Evolutionary conservation across 2,329 filamentous ascomycete genomes (phyloP), one percentile per base, ranked within the genome.

Genomic region (Ophiognomonia clavigignenti-juglandacearum): DNA sequence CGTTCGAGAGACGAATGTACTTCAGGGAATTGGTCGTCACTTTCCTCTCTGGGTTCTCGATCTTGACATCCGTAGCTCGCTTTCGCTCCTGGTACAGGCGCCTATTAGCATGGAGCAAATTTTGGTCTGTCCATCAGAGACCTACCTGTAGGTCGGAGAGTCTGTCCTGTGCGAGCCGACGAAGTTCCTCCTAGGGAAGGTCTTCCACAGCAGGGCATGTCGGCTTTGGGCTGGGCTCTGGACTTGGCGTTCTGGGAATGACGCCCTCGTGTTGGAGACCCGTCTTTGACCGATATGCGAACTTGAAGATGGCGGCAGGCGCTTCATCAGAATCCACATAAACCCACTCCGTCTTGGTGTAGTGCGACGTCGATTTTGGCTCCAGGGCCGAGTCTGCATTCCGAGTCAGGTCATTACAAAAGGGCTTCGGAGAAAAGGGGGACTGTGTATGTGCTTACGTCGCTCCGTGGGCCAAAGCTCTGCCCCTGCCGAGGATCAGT

Each of bases 221-320:
- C 24, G 10, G 24, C 24, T 26, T 10, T 10, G 24, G 24, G 10
- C 24, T 26, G 24, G 58, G 53, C 1, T 41, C 52, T 14, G 53
- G 53, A 6, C 54, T 57, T 6, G 38, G 41, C 19, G 45, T 31
- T 4, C 57, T 56, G 10, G 59, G 59, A 35, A 67, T 57, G 31
- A 67, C 56, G 20, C 61, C 35, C 38, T 64, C 58, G 2, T 58
- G 52, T 41, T 59, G 58, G 2, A 68, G 54, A 4, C 60, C 61
- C 8, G 59, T 62, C 67, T 50, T 56, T 4, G 64, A 66, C 24
- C 63, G 54, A 37, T 68, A 68, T 5, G 59, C 50, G 48, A 68
- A 64, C 20, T 29, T 53, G 20, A 64, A 61, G 7, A 54, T 50
- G 1, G 60, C 59, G 5, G 64, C 55, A 0, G 52, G 24, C 24